A percentile compares a stretch with the other conserved stretches of the same genome.
Evolutionary conservation across 495 filamentous ascomycete species (phyloP).

Genomic region (Hypoxylon fuscum): DNA sequence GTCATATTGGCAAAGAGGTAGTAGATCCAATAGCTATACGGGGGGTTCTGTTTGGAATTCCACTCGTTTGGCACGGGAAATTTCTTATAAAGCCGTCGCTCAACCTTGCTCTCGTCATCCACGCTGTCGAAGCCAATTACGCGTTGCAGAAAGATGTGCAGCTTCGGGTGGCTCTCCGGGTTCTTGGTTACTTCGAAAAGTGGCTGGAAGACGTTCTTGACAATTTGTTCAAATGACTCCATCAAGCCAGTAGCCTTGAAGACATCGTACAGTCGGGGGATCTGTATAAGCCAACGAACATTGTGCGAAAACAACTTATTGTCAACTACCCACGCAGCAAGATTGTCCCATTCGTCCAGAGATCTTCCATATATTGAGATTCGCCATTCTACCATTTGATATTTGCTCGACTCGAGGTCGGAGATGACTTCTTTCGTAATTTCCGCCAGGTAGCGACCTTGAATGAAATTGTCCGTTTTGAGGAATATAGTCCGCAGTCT

Average conservation of each 20-base stretch:
- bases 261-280: slow-evolving; percentile 93
- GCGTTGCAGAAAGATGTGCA: slow-evolving; percentile 93
- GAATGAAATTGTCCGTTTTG: slow-evolving; percentile 97
- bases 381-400: slow-evolving; percentile 99
- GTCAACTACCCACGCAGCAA: slow-evolving; percentile 98
- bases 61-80: slow-evolving; percentile 90
- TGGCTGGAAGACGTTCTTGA: slow-evolving; percentile 91
- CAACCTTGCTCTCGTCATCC: slow-evolving; percentile 96
- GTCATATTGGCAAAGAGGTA: slow-evolving; percentile 94
- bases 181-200: slow-evolving; percentile 94
- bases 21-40: slow-evolving; percentile 99
- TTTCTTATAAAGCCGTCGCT: slow-evolving; percentile 89
- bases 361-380: slow-evolving; percentile 95
- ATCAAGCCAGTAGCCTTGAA: slow-evolving; percentile 90
- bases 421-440: slow-evolving; percentile 98
- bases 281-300: slow-evolving; percentile 95
- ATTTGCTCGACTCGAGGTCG: slow-evolving; percentile 98
- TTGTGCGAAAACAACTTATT: slow-evolving; percentile 98
- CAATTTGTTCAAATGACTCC: slow-evolving; percentile 87
- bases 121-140: slow-evolving; percentile 98
- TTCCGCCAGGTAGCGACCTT: slow-evolving; percentile 94
- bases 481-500: slow-evolving; percentile 94
- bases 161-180: slow-evolving; percentile 85
- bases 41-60: slow-evolving; percentile 92
- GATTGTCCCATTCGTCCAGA: slow-evolving; percentile 95